Conservation (phyloP, 805 yeast genomes). For the Lipomyces spencermartinsiae region DNA sequence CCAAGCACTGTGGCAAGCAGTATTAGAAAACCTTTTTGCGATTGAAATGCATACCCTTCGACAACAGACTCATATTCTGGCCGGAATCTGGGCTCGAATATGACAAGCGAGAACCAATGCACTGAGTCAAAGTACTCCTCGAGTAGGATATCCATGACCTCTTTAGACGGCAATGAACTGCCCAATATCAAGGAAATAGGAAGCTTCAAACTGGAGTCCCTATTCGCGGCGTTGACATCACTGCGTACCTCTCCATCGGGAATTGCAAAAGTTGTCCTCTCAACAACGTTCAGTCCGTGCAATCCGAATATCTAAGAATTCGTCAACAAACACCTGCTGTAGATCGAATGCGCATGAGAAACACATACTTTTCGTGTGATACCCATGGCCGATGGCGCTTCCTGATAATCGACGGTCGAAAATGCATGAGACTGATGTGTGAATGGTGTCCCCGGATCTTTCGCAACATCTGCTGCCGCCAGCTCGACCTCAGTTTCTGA, state of each 20-base stretch:
- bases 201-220: neutral
- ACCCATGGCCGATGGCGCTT: neutral
- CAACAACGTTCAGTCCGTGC: slow-evolving; percentile 2
- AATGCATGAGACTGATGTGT: neutral
- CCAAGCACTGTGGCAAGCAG: slow-evolving; percentile 1
- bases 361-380: slow-evolving; percentile 6
- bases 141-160: neutral
- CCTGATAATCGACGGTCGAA: neutral
- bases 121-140: slow-evolving; percentile 24
- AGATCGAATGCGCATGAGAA: neutral
- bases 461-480: neutral
- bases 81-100: slow-evolving; percentile 2
- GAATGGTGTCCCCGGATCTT: neutral
- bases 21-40: slow-evolving; percentile 7
- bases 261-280: neutral
- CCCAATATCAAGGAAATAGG: neutral
- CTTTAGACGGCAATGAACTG: neutral
- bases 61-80: neutral
- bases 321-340: neutral
- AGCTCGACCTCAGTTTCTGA: neutral
- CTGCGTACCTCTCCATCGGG: neutral
- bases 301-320: neutral
- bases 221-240: neutral
- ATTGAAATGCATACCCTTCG: neutral
- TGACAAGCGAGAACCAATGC: slow-evolving; percentile 29